Conservation (phyloP, 2,329 filamentous ascomycete genomes). For the Sporothrix brasiliensis region DNA sequence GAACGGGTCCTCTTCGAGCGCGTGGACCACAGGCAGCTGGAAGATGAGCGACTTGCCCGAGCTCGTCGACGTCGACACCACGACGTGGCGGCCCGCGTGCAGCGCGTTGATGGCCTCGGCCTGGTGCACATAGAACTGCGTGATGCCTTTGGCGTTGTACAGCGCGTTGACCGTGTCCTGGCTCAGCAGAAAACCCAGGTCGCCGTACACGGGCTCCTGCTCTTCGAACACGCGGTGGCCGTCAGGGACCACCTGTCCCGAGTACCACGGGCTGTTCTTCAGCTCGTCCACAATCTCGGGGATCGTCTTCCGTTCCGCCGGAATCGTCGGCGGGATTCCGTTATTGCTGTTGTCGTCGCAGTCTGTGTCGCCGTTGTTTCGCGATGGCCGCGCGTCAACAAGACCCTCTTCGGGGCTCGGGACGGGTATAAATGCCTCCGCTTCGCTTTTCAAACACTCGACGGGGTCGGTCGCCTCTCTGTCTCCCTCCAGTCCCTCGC, state of each 20-base stretch:
- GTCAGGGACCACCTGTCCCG: slow-evolving; percentile 87
- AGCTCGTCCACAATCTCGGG: slow-evolving; percentile 84
- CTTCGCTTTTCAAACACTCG: slow-evolving; percentile 61
- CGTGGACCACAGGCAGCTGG: slow-evolving; percentile 87
- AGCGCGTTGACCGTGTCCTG: slow-evolving; percentile 94
- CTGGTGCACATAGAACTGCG: slow-evolving; percentile 86
- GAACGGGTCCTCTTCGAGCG: slow-evolving; percentile 74
- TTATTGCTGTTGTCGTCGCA: slow-evolving; percentile 39
- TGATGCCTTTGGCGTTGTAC: slow-evolving; percentile 88
- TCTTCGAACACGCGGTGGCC: slow-evolving; percentile 89
- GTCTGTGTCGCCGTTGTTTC: slow-evolving; percentile 34
- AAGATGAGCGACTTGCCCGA: slow-evolving; percentile 99
- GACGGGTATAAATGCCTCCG: slow-evolving; percentile 64
- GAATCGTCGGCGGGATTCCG: slow-evolving; percentile 69
- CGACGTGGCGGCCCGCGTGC: slow-evolving; percentile 79
- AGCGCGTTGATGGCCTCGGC: slow-evolving; percentile 90
- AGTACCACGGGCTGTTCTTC: slow-evolving; percentile 83
- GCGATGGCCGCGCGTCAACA: too few relatives aligned
- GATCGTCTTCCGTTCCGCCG: slow-evolving; percentile 76
- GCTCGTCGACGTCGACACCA: slow-evolving; percentile 91
- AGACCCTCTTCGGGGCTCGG: slow-evolving; percentile 37
- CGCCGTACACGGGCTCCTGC: slow-evolving; percentile 78
- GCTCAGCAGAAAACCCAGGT: slow-evolving; percentile 82
- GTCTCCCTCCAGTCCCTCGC: slow-evolving; percentile 52
- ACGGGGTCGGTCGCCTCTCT: slow-evolving; percentile 63